Percentiles rank a stretch among this genome's conserved stretches.
These are phyloP conservation scores for Pyrrhoderma lamaoense DNA, from an alignment of 1,284 basidiomycete species.

Conservation along the genomic window DNA sequence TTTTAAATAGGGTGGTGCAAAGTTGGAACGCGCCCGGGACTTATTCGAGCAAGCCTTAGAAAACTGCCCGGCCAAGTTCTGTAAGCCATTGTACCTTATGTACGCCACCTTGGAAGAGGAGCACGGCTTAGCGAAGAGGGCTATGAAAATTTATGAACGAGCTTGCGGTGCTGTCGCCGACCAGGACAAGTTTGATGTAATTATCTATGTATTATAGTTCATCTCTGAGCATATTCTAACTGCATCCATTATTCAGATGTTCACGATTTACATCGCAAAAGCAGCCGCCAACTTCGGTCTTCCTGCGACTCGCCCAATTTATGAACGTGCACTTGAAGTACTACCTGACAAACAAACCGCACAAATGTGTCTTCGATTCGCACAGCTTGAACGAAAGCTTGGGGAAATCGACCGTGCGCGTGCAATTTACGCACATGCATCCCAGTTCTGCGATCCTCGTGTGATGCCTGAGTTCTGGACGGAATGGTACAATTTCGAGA, in stretches of 20 bases:
- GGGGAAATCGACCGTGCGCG: conserved; percentile 98
- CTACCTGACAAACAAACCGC: conserved; percentile 92
- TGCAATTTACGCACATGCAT: conserved; percentile 94
- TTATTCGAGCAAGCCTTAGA: conserved; percentile 97
- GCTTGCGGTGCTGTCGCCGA: conserved; percentile 82
- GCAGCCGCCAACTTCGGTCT: conserved; percentile 93
- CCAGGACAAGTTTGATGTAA: conserved; percentile 90
- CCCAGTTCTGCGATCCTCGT: conserved; percentile 97
- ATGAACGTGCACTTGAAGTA: conserved; percentile 91
- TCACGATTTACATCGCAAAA: conserved; percentile 95
- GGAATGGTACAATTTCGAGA: conserved; percentile 97
- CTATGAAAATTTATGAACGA: conserved; percentile 94
- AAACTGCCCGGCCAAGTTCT: conserved; percentile 91
- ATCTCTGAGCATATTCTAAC: not conserved
- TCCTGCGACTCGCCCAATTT: conserved; percentile 94
- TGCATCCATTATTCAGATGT: conserved; percentile 62
- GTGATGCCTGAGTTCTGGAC: conserved; percentile 88
- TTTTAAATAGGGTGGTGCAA: conserved; percentile 68
- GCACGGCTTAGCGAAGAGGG: conserved; percentile 88
- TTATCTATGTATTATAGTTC: not conserved
- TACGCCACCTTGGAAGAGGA: conserved; percentile 96
- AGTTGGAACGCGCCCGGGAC: conserved; percentile 92
- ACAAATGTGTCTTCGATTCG: conserved; percentile 97
- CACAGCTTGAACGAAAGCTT: conserved; percentile 92
- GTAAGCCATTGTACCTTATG: conserved; percentile 93